Percentiles rank a stretch among this genome's conserved stretches.
Evolutionary conservation across 1,284 basidiomycete species (phyloP).

Genomic region (Malassezia caprae): DNA sequence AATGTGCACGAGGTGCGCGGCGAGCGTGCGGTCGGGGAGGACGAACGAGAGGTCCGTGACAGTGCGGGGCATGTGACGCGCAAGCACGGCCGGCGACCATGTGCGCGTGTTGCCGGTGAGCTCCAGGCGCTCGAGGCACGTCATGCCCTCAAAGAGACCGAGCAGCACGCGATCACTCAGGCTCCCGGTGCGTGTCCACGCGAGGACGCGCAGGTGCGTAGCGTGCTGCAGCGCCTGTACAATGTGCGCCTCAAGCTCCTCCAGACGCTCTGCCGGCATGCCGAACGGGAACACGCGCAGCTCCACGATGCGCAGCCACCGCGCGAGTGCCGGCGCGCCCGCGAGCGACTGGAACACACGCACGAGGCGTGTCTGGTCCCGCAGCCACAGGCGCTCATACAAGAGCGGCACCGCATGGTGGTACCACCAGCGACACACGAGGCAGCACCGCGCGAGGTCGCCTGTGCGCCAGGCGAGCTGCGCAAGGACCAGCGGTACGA

Average conservation of each 20-base stretch:
- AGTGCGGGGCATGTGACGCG: slow-evolving; percentile 16
- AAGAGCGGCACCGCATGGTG: slow-evolving; percentile 26
- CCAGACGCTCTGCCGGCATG: slow-evolving; percentile 33
- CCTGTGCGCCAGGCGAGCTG: slow-evolving; percentile 25
- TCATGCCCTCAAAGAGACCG: slow-evolving; percentile 17
- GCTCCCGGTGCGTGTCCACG: slow-evolving; percentile 43
- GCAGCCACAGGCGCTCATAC: slow-evolving; percentile 40
- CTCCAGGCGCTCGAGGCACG: slow-evolving; percentile 25
- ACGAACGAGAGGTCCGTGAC: slow-evolving; percentile 17
- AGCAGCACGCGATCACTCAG: slow-evolving; percentile 33
- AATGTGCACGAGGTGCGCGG: background rate
- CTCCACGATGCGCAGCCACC: slow-evolving; percentile 29
- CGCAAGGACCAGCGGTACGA: slow-evolving; percentile 27
- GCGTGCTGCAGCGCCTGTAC: slow-evolving; percentile 21
- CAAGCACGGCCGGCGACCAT: slow-evolving; percentile 28
- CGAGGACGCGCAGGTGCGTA: slow-evolving; percentile 24
- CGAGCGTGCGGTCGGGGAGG: slow-evolving; percentile 16
- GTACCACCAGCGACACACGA: slow-evolving; percentile 22
- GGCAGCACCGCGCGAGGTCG: slow-evolving; percentile 32
- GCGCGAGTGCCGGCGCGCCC: slow-evolving; percentile 20
- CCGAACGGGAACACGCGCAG: slow-evolving; percentile 42
- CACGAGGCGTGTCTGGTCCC: slow-evolving; percentile 33
- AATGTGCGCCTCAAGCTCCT: slow-evolving; percentile 31
- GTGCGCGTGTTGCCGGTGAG: slow-evolving; percentile 31
- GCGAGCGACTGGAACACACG: slow-evolving; percentile 32